Evolutionary conservation across 495 filamentous ascomycete species (phyloP), one percentile per base, ranked within the genome.

Genomic region (Hypoxylon fuscum): DNA sequence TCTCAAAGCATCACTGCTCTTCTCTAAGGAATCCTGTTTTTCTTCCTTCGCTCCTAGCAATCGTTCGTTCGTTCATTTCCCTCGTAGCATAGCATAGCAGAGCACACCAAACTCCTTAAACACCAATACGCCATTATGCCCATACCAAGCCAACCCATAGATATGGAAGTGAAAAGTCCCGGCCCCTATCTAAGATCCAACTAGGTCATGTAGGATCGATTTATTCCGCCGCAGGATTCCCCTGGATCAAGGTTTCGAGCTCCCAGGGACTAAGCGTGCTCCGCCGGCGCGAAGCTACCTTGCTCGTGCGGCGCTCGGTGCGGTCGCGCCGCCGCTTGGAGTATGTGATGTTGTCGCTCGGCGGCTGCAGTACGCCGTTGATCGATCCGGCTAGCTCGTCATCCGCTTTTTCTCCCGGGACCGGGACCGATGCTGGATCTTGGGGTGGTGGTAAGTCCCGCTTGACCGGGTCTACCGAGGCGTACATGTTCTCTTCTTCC

Each of bases 191-290:
- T n/a, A n/a, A n/a, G n/a, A n/a, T n/a, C n/a, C n/a, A n/a, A n/a
- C n/a, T n/a, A n/a, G n/a, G n/a, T n/a, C n/a, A n/a, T n/a, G n/a
- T n/a, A n/a, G n/a, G n/a, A n/a, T n/a, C n/a, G n/a, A n/a, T n/a
- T n/a, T n/a, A n/a, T n/a, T n/a, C n/a, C 31, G 29, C 35, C 7
- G n/a, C n/a, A 14, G 41, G 31, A 25, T 47, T 58, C 1, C 78
- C 78, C 7, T 73, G 50, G 10, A 89, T 83, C 63, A 89, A 72
- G 41, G 85, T 84, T 50, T 89, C 86, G 42, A 91, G 65, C 63
- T 92, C 89, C 76, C 87, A 87, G n/a, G 82, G 85, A 18, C 85
- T 89, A 0, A 92, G 76, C 6, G 89, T 91, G 55, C 88, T 91
- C 38, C 89, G 75, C 65, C 89, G 76, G 47, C 89, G 78, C 42